Percentiles rank a stretch among this genome's conserved stretches.
phyloP scores from a whole-genome alignment of 805 yeast species.

The Starmerella sirachaensis region DNA sequence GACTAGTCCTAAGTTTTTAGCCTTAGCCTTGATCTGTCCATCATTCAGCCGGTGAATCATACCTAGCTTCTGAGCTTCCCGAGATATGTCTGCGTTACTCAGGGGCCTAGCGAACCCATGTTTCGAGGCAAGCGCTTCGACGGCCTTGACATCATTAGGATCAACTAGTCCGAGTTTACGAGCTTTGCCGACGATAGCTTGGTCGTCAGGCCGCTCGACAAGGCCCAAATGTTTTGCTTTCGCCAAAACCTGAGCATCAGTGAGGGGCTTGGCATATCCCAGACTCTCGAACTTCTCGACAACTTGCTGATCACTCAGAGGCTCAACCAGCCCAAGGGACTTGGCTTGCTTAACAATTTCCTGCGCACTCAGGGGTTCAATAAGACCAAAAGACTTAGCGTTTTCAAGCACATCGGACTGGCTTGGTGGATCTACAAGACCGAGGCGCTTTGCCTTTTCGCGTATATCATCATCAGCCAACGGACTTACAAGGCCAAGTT shows the following conservation, averaged over 20 bases:
- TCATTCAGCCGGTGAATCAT: constrained; percentile 9
- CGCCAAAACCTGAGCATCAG: constrained; percentile 7
- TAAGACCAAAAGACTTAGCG: constrained; percentile 20
- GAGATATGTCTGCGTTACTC: constrained; percentile 6
- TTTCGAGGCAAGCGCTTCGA: too few species aligned
- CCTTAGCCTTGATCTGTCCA: constrained; percentile 7
- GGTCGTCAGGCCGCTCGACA: constrained; percentile 11
- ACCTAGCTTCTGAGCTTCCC: constrained; percentile 14
- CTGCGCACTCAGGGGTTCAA: constrained; percentile 4
- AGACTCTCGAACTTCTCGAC: constrained; percentile 39
- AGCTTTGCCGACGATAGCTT: constrained; percentile 11
- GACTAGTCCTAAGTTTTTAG: constrained; percentile 14
- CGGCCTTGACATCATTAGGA: too few species aligned
- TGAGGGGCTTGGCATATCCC: constrained; percentile 19
- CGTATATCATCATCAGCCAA: constrained; percentile 7
- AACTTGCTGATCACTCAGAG: constrained; percentile 12
- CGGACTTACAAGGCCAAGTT: constrained; percentile 19
- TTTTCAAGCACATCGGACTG: constrained; percentile 12
- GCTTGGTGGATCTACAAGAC: constrained; percentile 17
- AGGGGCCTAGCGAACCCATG: too few species aligned
- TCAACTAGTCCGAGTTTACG: constrained; percentile 11
- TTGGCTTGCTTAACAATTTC: constrained; percentile 32
- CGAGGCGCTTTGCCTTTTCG: constrained; percentile 12
- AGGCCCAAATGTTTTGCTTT: constrained; percentile 22
- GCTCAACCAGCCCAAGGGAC: constrained; percentile 11